Conservation (phyloP, 805 yeast genomes). For the Hanseniaspora clermontiae region DNA sequence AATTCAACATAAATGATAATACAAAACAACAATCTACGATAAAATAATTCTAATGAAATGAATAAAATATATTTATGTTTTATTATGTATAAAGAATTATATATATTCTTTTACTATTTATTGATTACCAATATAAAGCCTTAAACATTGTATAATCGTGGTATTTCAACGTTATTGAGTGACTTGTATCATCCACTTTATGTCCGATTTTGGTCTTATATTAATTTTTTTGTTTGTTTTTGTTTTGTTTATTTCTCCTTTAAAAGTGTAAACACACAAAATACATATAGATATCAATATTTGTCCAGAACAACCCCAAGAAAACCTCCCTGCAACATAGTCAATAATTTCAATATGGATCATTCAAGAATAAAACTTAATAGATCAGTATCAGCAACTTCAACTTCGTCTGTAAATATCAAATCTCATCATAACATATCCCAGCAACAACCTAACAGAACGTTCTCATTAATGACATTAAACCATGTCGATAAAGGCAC, state of each 20-base stretch:
- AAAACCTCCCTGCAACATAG: neutral
- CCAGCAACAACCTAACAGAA: slow-evolving; percentile 9
- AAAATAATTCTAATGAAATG: neutral
- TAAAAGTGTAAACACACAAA: too few relatives aligned
- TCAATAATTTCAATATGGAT: neutral
- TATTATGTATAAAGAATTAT: neutral
- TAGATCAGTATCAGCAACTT: neutral
- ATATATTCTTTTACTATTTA: neutral
- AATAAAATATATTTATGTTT: neutral
- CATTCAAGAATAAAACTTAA: neutral
- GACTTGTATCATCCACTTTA: too few relatives aligned
- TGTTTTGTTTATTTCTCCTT: too few relatives aligned
- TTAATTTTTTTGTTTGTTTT: too few relatives aligned
- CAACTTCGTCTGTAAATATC: neutral
- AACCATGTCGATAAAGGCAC: neutral
- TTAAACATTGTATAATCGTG: too few relatives aligned
- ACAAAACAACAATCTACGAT: neutral
- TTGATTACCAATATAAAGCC: neutral
- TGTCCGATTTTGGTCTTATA: too few relatives aligned
- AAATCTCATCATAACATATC: slow-evolving; percentile 13
- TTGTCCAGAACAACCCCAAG: neutral
- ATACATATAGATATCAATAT: neutral
- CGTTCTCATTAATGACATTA: slow-evolving; percentile 7
- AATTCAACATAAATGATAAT: slow-evolving; percentile 8
- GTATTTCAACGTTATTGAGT: too few relatives aligned